phyloP scores from a whole-genome alignment of 371 early-diverging fungal species.

The Mucor ambiguus region DNA sequence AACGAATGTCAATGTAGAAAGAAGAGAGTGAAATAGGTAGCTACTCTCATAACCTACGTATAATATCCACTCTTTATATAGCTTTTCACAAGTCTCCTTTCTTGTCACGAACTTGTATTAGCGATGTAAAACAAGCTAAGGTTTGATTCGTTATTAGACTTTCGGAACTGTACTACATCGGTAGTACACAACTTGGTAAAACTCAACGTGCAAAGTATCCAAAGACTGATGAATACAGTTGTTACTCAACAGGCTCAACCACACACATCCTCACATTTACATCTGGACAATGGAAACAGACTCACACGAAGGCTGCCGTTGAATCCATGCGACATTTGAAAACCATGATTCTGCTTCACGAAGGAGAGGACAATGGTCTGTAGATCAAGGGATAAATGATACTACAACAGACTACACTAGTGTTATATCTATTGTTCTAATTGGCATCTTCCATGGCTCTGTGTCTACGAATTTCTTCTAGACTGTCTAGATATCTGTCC shows the following conservation, averaged over 20 bases:
- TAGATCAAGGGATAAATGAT: conserved; percentile 7
- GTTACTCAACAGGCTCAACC: not conserved
- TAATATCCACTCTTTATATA: not conserved
- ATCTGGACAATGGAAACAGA: not conserved
- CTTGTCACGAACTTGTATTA: not conserved
- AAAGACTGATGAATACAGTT: not conserved
- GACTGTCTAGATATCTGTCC: not conserved
- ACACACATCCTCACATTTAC: not conserved
- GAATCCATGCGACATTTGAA: not conserved
- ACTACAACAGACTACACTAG: not conserved
- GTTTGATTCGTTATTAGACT: not conserved
- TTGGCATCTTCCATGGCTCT: not conserved
- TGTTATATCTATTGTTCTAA: not conserved
- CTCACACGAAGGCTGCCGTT: not conserved
- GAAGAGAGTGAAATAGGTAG: not conserved
- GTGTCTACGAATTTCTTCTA: not conserved
- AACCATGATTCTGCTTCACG: not conserved
- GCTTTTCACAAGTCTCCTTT: conserved; percentile 2
- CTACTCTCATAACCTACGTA: not conserved
- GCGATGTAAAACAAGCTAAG: not conserved
- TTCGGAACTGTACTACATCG: not conserved
- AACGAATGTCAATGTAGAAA: not conserved
- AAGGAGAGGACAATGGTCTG: not conserved
- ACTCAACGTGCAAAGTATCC: not conserved
- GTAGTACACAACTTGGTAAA: not conserved